These are phyloP conservation scores for Aspergillus fructus DNA, from an alignment of 2,329 filamentous ascomycete species.

Conservation along the genomic window DNA sequence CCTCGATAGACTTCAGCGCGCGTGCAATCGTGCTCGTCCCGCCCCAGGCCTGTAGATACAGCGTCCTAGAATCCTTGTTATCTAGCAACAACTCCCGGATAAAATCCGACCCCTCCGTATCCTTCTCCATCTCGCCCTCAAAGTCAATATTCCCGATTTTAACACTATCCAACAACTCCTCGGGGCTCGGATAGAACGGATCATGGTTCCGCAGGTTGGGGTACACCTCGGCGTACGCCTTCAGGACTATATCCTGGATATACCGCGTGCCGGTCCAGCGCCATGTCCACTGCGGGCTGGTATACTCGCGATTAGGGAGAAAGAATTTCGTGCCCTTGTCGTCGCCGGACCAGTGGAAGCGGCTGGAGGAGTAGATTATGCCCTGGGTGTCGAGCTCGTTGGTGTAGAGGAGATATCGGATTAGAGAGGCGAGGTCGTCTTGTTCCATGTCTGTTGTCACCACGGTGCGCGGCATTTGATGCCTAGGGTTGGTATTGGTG, in stretches of 20 bases:
- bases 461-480: not conserved
- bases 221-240: not conserved
- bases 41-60: conserved; percentile 6
- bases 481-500: not conserved
- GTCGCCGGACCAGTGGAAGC: conserved; percentile 2
- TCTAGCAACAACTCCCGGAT: not conserved
- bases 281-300: not conserved
- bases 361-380: conserved; percentile 1
- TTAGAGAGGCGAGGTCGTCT: conserved; percentile 4
- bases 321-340: not conserved
- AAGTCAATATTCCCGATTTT: conserved; percentile 2
- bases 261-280: conserved; percentile 2
- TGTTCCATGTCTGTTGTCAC: conserved; percentile 4
- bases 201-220: conserved; percentile 1
- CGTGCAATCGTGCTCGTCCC: conserved; percentile 6
- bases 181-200: not conserved
- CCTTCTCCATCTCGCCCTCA: conserved; percentile 3
- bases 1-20: conserved; percentile 3
- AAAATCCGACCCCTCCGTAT: conserved; percentile 2
- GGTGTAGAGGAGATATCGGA: conserved; percentile 8
- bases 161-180: not conserved
- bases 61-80: not conserved
- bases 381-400: conserved; percentile 7
- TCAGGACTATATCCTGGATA: conserved; percentile 1
- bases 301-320: not conserved